These are phyloP conservation scores for Urostyla sp. DNA, from an alignment of 73 alveolate genomes.

Conservation along the genomic window DNA sequence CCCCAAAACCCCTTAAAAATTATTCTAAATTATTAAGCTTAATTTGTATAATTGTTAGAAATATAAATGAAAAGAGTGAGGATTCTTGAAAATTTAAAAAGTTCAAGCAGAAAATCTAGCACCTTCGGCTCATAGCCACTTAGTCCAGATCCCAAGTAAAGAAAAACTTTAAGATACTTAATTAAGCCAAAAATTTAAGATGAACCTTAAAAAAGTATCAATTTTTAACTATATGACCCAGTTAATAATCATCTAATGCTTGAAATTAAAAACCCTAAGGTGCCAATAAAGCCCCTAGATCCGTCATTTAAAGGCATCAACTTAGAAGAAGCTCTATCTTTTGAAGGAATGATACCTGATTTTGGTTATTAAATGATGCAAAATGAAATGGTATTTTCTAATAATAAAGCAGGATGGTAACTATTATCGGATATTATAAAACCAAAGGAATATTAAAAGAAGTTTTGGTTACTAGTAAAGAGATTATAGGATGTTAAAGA, in stretches of 20 bases:
- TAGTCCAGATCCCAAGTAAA: too few relatives aligned
- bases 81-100: too few relatives aligned
- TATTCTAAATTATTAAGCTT: too few relatives aligned
- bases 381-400: neutral
- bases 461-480: conserved; percentile 9
- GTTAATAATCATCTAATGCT: conserved; percentile 4
- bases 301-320: neutral
- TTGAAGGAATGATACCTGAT: neutral
- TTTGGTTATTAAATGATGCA: conserved; percentile 13
- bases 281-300: conserved; percentile 12
- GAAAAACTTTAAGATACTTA: neutral
- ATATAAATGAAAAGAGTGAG: too few relatives aligned
- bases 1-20: too few relatives aligned
- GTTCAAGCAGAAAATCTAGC: too few relatives aligned
- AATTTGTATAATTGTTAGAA: too few relatives aligned
- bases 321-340: neutral
- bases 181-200: neutral
- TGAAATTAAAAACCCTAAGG: neutral
- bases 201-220: neutral
- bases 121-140: too few relatives aligned
- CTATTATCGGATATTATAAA: neutral
- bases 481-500: conserved; percentile 8
- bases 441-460: neutral
- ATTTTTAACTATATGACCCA: neutral
- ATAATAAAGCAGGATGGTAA: conserved; percentile 10